These are phyloP conservation scores for Amauroascus verrucosus DNA, from an alignment of 2,329 filamentous ascomycete species.

Conservation along the genomic window DNA sequence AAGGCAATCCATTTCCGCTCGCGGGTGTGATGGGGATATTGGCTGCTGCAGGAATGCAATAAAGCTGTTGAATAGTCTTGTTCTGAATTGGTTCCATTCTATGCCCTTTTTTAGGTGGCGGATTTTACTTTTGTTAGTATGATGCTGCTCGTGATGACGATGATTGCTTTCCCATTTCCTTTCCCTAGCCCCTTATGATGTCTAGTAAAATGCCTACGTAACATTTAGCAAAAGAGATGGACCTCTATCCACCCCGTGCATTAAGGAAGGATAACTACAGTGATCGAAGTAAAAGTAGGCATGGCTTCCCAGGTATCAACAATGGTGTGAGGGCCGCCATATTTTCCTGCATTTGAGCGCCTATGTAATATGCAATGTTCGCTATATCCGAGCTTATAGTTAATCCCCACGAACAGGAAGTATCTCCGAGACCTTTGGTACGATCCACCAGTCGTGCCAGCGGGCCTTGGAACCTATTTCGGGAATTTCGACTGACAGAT, in stretches of 20 bases:
- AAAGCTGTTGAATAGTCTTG: not conserved
- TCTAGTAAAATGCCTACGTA: not conserved
- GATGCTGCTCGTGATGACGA: not conserved
- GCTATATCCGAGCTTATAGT: not conserved
- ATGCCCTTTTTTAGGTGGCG: not conserved
- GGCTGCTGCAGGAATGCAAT: not conserved
- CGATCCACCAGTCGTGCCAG: conserved; percentile 39
- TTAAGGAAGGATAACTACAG: not conserved
- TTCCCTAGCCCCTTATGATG: not conserved
- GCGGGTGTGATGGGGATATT: conserved; percentile 7
- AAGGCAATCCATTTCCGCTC: not conserved
- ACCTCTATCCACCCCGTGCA: not conserved
- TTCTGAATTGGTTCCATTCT: not conserved
- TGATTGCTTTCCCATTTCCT: not conserved
- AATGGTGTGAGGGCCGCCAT: no score
- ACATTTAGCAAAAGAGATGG: not conserved
- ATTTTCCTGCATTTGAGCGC: no score
- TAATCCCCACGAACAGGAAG: conserved; percentile 7
- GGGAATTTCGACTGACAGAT: conserved; percentile 30
- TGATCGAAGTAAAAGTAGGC: not conserved
- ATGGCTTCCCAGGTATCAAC: no score
- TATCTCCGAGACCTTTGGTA: conserved; percentile 29
- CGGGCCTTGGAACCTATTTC: conserved; percentile 31
- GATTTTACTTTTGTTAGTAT: not conserved
- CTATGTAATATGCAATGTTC: no score